Evolutionary conservation across 176 grass and related monocot genomes (phyloP).

Genomic region (Luzula sylvatica): DNA sequence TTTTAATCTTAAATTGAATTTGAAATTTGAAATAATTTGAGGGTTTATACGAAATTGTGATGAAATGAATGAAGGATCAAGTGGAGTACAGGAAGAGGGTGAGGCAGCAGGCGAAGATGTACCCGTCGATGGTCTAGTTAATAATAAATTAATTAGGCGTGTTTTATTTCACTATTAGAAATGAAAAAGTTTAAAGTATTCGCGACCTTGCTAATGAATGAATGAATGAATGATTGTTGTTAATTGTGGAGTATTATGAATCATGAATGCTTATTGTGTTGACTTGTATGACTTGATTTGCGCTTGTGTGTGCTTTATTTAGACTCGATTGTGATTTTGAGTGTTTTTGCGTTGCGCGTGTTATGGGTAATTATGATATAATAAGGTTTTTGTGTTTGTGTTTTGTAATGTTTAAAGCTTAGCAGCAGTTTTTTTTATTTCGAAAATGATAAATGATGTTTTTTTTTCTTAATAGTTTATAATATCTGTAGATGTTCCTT

Average conservation of each 20-base stretch:
- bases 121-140: constrained; percentile 54
- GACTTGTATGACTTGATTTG: constrained; percentile 16
- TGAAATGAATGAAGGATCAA: constrained; percentile 37
- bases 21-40: constrained; percentile 12
- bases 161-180: constrained; percentile 23
- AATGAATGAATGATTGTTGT: constrained; percentile 20
- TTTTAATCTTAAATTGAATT: too few species aligned
- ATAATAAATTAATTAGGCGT: constrained; percentile 16
- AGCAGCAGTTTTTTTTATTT: too few species aligned
- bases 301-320: constrained; percentile 6
- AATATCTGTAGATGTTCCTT: too few species aligned
- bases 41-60: not conserved
- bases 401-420: too few species aligned
- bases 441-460: too few species aligned
- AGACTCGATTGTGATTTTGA: constrained; percentile 13
- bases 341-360: too few species aligned
- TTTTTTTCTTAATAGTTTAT: too few species aligned
- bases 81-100: constrained; percentile 61
- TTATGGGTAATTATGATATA: too few species aligned
- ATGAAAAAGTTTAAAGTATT: constrained; percentile 32
- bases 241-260: constrained; percentile 14
- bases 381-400: too few species aligned
- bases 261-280: constrained; percentile 7
- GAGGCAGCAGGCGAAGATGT: constrained; percentile 57
- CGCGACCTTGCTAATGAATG: not conserved